These are phyloP conservation scores for Penicillium pancosmium DNA, from an alignment of 495 filamentous ascomycete genomes.

Conservation along the genomic window DNA sequence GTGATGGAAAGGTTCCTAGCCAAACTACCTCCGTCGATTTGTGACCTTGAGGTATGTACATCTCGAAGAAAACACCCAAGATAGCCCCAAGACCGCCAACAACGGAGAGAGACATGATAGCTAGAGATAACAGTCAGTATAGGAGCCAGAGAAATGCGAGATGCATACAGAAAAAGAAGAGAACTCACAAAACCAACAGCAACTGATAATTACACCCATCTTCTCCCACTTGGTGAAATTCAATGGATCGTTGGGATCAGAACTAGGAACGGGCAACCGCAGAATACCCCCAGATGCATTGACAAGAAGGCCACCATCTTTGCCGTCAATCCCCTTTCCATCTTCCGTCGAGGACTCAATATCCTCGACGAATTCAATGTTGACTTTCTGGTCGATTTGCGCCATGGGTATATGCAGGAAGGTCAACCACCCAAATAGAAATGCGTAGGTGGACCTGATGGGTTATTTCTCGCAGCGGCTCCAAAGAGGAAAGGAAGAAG, in stretches of 20 bases:
- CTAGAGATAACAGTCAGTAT: conserved; percentile 9
- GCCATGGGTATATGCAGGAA: conserved; percentile 6
- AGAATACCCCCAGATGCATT: conserved; percentile 27
- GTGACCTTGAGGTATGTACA: conserved; percentile 31
- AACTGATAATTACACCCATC: conserved; percentile 32
- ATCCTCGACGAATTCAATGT: conserved; percentile 29
- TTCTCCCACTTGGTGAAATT: conserved; percentile 39
- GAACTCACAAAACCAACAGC: conserved; percentile 41
- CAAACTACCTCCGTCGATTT: conserved; percentile 34
- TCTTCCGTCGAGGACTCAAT: conserved; percentile 6
- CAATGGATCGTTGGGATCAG: conserved; percentile 41
- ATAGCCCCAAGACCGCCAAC: conserved; percentile 37
- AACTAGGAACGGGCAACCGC: conserved; percentile 35
- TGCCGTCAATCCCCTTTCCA: background rate
- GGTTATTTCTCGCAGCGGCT: background rate
- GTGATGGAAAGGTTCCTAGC: conserved; percentile 34
- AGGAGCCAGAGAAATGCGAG: too few species aligned
- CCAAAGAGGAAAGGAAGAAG: background rate
- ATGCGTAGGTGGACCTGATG: background rate
- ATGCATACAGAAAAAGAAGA: background rate
- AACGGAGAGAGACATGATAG: conserved; percentile 37
- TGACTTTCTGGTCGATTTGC: conserved; percentile 19
- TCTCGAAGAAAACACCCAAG: conserved; percentile 31
- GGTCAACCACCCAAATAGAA: background rate
- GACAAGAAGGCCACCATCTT: conserved; percentile 24